These are phyloP conservation scores for Chaetomium olivaceum DNA, from an alignment of 2,329 filamentous ascomycete genomes.

Conservation along the genomic window DNA sequence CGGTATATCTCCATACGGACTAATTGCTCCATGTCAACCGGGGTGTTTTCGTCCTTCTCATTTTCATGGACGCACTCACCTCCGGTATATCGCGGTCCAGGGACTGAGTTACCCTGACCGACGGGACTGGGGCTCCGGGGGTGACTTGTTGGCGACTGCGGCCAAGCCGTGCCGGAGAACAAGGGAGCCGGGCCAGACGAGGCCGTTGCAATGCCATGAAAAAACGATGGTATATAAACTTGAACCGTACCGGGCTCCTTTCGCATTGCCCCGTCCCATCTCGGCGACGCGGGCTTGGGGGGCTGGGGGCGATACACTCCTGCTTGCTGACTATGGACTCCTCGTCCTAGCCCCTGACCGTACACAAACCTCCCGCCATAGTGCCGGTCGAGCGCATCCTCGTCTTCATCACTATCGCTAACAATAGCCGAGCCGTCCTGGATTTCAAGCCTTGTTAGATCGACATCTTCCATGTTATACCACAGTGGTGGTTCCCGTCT, in stretches of 20 bases:
- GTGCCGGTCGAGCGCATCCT: not conserved
- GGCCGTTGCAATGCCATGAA: not conserved
- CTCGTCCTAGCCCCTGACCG: not conserved
- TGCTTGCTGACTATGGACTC: not conserved
- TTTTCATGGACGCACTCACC: not conserved
- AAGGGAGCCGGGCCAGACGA: not conserved
- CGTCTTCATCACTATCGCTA: not conserved
- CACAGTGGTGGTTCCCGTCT: not conserved
- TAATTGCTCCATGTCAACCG: constrained; percentile 13
- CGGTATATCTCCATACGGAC: constrained; percentile 19
- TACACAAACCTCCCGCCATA: not conserved
- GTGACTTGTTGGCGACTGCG: not conserved
- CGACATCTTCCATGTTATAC: not conserved
- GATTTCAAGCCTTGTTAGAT: not conserved
- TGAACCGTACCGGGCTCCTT: not conserved
- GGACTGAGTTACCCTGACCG: not conserved
- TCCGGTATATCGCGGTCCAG: not conserved
- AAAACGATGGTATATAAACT: not conserved
- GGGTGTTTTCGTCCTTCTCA: not conserved
- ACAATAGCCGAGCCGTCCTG: not conserved
- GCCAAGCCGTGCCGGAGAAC: not conserved
- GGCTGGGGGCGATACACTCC: not conserved
- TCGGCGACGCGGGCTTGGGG: not conserved
- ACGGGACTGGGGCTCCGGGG: not conserved
- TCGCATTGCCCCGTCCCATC: not conserved